A percentile compares a stretch with the other conserved stretches of the same genome.
phyloP scores from a whole-genome alignment of 352 stramenopile genomes.

The Blastocystis sp. region DNA sequence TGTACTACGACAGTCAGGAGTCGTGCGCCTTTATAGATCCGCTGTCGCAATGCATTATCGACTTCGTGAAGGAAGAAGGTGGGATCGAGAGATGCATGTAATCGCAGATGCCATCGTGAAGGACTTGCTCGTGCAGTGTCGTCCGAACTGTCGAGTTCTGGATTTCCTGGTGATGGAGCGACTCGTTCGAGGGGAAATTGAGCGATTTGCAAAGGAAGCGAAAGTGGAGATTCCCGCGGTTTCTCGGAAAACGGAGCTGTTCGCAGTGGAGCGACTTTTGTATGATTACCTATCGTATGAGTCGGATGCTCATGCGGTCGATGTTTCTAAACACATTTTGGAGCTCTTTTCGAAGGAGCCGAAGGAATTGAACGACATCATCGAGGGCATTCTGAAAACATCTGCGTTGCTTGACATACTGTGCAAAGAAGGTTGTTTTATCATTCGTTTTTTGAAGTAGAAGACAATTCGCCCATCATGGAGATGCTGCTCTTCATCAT shows the following conservation, averaged over 20 bases:
- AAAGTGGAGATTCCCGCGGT: not conserved
- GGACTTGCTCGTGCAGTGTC: not conserved
- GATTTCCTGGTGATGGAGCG: not conserved
- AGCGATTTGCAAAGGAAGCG: not conserved
- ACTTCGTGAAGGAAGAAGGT: not conserved
- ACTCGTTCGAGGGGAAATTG: not conserved
- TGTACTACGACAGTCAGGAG: not conserved
- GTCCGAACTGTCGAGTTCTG: not conserved
- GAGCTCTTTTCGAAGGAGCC: not conserved
- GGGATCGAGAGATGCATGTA: not conserved
- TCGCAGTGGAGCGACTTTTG: not conserved
- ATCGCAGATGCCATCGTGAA: not conserved
- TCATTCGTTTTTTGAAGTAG: not conserved
- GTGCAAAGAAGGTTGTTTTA: not conserved
- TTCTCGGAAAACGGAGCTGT: not conserved
- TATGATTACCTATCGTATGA: not conserved
- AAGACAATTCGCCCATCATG: conserved; percentile 27
- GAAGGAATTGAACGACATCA: not conserved
- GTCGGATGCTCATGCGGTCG: not conserved
- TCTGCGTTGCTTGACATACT: not conserved
- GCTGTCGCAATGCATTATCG: not conserved
- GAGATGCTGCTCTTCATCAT: not conserved
- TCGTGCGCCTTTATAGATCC: not conserved
- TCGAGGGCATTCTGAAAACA: not conserved
- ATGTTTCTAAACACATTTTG: not conserved